Base-by-base conservation (phyloP, 805 yeast genomes). In the Candida andamanensis region DNA sequence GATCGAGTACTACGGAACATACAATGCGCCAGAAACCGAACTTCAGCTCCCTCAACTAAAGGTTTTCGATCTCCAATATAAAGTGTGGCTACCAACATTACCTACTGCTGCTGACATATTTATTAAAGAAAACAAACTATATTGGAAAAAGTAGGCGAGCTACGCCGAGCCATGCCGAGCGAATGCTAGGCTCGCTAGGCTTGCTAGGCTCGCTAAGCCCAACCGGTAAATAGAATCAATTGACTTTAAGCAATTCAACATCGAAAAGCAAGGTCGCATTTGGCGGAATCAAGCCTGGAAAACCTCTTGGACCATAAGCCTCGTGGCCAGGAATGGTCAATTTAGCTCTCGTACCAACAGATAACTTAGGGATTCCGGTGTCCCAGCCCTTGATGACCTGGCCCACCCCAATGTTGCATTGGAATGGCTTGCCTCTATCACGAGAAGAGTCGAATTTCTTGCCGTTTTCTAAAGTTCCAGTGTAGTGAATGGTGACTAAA, bases 321-420 rank as follows among this genome's bases (percentile, higher is more conserved):
- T 85, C 82, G 51, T 78, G 76, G 45, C 95, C 95, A 51, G 96
- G 94, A 51, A 90, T 86, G 50, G 94, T 86, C 56, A 90, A 72
- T 57, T 82, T 74, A 31, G 97, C 95, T 72, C 82, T 84, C 67
- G 92, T 86, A 52, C 97, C 97, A 31, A 87, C 74, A 33, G 95
- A 82, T 58, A 90, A 72, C 64, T 87, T 78, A 35, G 97, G 95
- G 58, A 87, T 85, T 41, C 89, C 95, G 53, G 78, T 84, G 55
- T 89, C 97, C 97, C 97, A 90, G 46, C 97, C 97, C 56, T 78
- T 78, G 67, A 90, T 90, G 47, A 90, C 97, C 67, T 83, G 95
- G 45, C 97, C 96, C 46, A 85, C 95, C 61, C 97, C 97, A 56
- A 90, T 85, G 64, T 70, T 67, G 61, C 95, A 83, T 62, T 85